phyloP scores from a whole-genome alignment of 2,329 filamentous ascomycete genomes.

The Botrytis paeoniae region DNA sequence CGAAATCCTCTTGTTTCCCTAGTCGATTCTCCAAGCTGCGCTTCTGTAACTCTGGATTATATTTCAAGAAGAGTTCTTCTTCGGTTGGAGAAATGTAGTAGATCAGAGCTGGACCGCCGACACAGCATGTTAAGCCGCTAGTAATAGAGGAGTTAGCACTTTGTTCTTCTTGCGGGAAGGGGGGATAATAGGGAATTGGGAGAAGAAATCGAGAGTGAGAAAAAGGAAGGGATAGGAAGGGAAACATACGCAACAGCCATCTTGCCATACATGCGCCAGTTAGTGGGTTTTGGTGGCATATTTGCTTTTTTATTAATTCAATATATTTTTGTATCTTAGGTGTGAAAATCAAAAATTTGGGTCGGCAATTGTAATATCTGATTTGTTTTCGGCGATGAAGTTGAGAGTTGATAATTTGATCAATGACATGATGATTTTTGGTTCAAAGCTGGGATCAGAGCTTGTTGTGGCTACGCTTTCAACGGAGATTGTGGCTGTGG shows the following conservation, averaged over 20 bases:
- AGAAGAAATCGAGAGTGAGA: background rate
- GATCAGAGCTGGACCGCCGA: slow-evolving; percentile 84
- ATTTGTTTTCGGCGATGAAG: background rate
- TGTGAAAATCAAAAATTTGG: background rate
- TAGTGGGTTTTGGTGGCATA: slow-evolving; percentile 49
- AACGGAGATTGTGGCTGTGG: background rate
- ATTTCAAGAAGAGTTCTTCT: slow-evolving; percentile 86
- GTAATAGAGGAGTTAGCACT: slow-evolving; percentile 21
- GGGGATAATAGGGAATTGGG: background rate
- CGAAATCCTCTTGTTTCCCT: slow-evolving; percentile 78
- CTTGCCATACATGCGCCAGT: slow-evolving; percentile 62
- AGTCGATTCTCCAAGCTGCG: slow-evolving; percentile 76
- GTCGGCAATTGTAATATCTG: slow-evolving; percentile 9
- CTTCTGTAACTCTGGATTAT: slow-evolving; percentile 93
- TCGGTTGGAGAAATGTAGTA: slow-evolving; percentile 79
- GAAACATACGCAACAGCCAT: slow-evolving; percentile 64
- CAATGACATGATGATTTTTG: slow-evolving; percentile 19
- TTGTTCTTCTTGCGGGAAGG: background rate
- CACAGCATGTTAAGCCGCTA: slow-evolving; percentile 68
- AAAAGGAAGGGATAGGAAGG: slow-evolving; percentile 14
- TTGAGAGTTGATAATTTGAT: slow-evolving; percentile 2
- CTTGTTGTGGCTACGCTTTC: background rate
- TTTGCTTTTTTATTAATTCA: slow-evolving; percentile 8
- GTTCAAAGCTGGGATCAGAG: background rate
- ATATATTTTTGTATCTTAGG: background rate